These are phyloP conservation scores for Hypomontagnella monticulosa DNA, from an alignment of 495 filamentous ascomycete genomes.

Conservation along the genomic window DNA sequence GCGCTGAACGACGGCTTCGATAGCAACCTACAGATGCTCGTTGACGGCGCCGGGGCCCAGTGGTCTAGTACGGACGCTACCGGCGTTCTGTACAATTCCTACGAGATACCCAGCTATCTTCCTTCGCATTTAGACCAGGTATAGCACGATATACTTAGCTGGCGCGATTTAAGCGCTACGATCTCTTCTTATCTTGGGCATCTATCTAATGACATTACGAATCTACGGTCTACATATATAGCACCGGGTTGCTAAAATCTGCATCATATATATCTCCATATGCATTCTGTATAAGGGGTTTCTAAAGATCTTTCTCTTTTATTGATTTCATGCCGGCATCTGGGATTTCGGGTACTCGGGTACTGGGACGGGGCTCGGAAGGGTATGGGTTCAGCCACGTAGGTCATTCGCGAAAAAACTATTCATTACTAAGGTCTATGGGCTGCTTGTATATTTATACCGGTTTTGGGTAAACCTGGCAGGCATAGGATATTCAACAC, in stretches of 20 bases:
- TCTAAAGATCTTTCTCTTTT: neutral
- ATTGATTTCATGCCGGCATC: neutral
- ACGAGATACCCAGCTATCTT: constrained; percentile 36
- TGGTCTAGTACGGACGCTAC: constrained; percentile 37
- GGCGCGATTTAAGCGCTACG: neutral
- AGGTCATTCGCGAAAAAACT: neutral
- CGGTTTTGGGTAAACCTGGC: too few species aligned
- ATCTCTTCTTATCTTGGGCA: neutral
- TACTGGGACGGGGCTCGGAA: neutral
- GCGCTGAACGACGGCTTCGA: constrained; percentile 48
- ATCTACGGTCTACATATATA: neutral
- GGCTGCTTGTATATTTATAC: too few species aligned
- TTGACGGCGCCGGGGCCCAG: constrained; percentile 39
- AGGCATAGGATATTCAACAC: too few species aligned
- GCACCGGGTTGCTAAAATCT: too few species aligned
- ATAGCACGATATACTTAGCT: too few species aligned
- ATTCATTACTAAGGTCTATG: too few species aligned
- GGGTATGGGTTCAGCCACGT: neutral
- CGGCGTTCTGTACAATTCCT: constrained; percentile 36
- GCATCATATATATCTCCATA: neutral
- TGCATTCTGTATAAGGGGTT: neutral
- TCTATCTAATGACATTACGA: neutral
- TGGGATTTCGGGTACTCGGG: neutral
- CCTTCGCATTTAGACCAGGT: constrained; percentile 3
- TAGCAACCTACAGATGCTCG: constrained; percentile 46